phyloP scores from a whole-genome alignment of 1,284 basidiomycete species.

The Takashimella tepidaria region DNA sequence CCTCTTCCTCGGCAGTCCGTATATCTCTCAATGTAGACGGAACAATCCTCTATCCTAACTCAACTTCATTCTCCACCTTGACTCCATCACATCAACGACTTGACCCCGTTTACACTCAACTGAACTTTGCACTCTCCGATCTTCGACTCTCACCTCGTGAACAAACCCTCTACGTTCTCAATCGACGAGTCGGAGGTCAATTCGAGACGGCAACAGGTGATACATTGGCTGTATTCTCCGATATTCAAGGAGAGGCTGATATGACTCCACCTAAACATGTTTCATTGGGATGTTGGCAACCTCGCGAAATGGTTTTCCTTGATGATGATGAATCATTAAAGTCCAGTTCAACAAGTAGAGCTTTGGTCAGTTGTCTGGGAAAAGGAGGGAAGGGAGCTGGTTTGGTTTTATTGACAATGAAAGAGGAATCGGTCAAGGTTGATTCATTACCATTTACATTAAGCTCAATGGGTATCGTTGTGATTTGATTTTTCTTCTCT shows the following conservation, averaged over 20 bases:
- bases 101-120: background rate
- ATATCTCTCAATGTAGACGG: constrained; percentile 2
- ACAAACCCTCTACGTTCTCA: constrained; percentile 3
- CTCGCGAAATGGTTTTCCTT: constrained; percentile 2
- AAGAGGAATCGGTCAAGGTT: background rate
- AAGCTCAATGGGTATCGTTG: background rate
- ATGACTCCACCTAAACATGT: background rate
- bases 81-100: background rate
- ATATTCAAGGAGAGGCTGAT: background rate
- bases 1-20: background rate
- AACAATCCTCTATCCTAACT: background rate
- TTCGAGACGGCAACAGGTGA: constrained; percentile 3
- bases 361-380: constrained; percentile 5
- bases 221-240: constrained; percentile 2
- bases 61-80: background rate
- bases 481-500: too few species aligned
- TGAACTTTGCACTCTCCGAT: constrained; percentile 5
- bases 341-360: background rate
- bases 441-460: background rate
- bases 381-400: constrained; percentile 4
- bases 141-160: background rate
- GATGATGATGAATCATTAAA: background rate
- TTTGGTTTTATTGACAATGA: background rate
- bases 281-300: constrained; percentile 6
- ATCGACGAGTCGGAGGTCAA: constrained; percentile 1